Base-by-base conservation (phyloP, 2,329 filamentous ascomycete genomes). In the Fusarium longipes region DNA sequence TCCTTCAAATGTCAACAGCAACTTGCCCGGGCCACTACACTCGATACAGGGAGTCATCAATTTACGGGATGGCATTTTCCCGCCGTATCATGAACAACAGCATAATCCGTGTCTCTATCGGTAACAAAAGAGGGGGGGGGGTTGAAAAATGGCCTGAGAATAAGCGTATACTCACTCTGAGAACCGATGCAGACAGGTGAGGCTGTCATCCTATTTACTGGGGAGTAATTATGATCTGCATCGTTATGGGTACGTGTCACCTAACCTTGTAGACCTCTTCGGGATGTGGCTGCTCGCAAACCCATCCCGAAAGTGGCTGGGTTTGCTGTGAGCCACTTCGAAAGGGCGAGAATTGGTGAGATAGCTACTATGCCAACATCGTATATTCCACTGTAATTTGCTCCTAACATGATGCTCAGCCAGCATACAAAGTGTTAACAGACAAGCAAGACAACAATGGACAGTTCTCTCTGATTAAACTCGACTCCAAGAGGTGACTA, bases 191-290 rank as follows among this genome's bases (percentile, higher is more conserved):
- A 11, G 24, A 43, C 36, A 25, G 8, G 3, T 12, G 10, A 12
- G 9, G 18, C 38, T 11, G 24, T 8, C n/a, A 33, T 33, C 8
- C 18, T 18, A 39, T 57, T 20, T 32, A 20, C 22, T 29, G 8
- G 24, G 8, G 18, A 17, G 38, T 63, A 40, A 63, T 63, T 63
- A 36, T 40, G 60, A 64, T 63, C 60, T 50, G 25, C 60, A n/a
- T 36, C 18, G 20, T 2, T 3, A 58, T 58, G 60, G 51, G n/a
- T 55, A 17, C 24, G 15, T 17, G 6, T 43, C 27, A 52, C 25
- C 20, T 7, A n/a, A 10, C 1, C 4, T 24, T 22, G 27, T 9
- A 27, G 27, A 6, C 25, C 25, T n/a, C 11, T 18, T 29, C 54
- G 38, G 57, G 1, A 42, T 53, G 39, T 33, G 44, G 9, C 40